Conservation (phyloP, 805 yeast genomes). For the Nakazawaea pomicola region DNA sequence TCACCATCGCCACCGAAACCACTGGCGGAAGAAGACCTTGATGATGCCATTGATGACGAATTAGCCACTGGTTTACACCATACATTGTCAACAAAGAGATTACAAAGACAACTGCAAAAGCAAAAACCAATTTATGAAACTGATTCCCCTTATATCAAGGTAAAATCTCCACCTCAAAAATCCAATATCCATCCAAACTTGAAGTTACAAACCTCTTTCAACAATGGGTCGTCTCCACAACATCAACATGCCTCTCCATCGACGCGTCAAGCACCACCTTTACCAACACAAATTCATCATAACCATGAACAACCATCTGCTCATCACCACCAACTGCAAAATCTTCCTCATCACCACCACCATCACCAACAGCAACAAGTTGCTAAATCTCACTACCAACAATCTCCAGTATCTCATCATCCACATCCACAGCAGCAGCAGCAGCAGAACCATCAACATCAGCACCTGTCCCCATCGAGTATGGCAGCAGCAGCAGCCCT, state of each 20-base stretch:
- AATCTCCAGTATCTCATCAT: slow-evolving; percentile 17
- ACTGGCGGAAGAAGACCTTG: neutral
- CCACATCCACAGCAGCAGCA: slow-evolving; percentile 22
- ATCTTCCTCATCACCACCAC: neutral
- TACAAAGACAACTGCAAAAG: slow-evolving; percentile 9
- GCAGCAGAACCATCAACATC: too few relatives aligned
- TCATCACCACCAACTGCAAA: slow-evolving; percentile 8
- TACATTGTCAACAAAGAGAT: slow-evolving; percentile 11
- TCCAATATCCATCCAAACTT: slow-evolving; percentile 27
- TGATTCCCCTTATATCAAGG: slow-evolving; percentile 11
- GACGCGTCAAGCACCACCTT: too few relatives aligned
- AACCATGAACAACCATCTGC: too few relatives aligned
- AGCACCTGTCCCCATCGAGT: slow-evolving; percentile 18
- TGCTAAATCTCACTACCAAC: slow-evolving; percentile 15
- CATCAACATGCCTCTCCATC: slow-evolving; percentile 1
- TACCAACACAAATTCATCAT: too few relatives aligned
- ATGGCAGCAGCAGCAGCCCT: slow-evolving; percentile 32
- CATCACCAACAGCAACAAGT: neutral
- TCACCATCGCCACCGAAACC: neutral
- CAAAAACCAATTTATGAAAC: slow-evolving; percentile 13
- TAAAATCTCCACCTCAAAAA: slow-evolving; percentile 13
- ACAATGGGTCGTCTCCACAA: slow-evolving; percentile 13
- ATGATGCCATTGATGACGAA: slow-evolving; percentile 1
- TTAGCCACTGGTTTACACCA: slow-evolving; percentile 5
- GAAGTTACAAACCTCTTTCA: slow-evolving; percentile 25